phyloP scores from a whole-genome alignment of 2,329 filamentous ascomycete genomes.

The Beauveria bassiana region DNA sequence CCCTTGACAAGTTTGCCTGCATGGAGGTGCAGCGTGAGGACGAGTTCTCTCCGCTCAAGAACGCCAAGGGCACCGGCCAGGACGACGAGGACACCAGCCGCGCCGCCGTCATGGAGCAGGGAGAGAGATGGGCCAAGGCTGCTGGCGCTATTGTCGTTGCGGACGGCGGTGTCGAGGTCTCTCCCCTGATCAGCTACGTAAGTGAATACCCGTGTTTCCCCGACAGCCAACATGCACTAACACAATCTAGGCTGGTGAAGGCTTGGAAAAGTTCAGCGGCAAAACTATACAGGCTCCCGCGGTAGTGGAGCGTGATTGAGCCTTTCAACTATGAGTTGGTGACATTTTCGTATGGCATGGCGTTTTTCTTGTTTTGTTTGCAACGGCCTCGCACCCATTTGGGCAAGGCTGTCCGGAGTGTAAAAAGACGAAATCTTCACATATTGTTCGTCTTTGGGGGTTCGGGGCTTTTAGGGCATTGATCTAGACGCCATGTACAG shows the following conservation, averaged over 20 bases:
- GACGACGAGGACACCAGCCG: conserved; percentile 93
- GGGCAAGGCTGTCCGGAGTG: background rate
- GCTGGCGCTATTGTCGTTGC: conserved; percentile 70
- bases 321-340: background rate
- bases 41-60: conserved; percentile 97
- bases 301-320: conserved; percentile 39
- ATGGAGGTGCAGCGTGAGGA: conserved; percentile 96
- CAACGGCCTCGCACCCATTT: background rate
- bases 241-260: conserved; percentile 49
- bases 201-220: conserved; percentile 34
- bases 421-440: background rate
- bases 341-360: conserved; percentile 3
- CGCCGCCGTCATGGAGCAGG: conserved; percentile 82
- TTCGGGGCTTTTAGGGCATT: background rate
- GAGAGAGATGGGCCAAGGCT: conserved; percentile 73
- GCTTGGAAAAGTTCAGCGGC: conserved; percentile 47
- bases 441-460: background rate
- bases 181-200: conserved; percentile 91
- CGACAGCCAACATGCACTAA: conserved; percentile 15
- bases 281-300: conserved; percentile 46
- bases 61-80: conserved; percentile 73
- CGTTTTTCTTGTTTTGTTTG: conserved; percentile 3
- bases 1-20: conserved; percentile 83
- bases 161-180: conserved; percentile 74
- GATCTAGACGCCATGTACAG: background rate